Conservation (phyloP, 306 rosid genomes). For the Quercus robur region DNA sequence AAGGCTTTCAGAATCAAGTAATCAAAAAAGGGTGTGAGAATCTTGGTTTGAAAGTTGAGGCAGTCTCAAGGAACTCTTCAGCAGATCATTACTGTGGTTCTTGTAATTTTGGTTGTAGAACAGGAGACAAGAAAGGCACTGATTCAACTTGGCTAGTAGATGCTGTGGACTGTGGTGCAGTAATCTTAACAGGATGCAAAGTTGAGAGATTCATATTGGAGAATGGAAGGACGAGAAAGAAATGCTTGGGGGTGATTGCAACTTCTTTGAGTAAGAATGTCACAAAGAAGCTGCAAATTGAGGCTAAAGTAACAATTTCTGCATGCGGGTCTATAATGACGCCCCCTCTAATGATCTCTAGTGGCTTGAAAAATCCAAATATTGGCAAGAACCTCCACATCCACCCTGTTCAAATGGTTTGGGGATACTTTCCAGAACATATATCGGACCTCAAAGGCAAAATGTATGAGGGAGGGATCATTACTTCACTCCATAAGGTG, state of each 20-base stretch:
- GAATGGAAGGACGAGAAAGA: constrained; percentile 39
- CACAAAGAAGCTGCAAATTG: constrained; percentile 63
- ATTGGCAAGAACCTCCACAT: constrained; percentile 84
- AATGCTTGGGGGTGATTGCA: constrained; percentile 70
- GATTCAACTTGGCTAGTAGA: constrained; percentile 85
- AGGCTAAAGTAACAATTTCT: constrained; percentile 70
- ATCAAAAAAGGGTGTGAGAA: constrained; percentile 73
- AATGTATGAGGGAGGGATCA: constrained; percentile 72
- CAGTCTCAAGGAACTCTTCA: constrained; percentile 65
- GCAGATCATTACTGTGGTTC: constrained; percentile 82
- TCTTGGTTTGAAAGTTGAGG: constrained; percentile 62
- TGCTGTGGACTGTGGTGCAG: constrained; percentile 70
- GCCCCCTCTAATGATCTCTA: constrained; percentile 72
- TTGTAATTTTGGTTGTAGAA: constrained; percentile 72
- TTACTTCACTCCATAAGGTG: constrained; percentile 72
- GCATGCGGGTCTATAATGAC: constrained; percentile 78
- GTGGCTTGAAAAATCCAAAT: constrained; percentile 70
- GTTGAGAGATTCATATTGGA: constrained; percentile 62
- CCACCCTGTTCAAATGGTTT: constrained; percentile 63
- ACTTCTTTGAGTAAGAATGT: constrained; percentile 37
- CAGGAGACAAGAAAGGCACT: constrained; percentile 72
- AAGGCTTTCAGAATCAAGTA: constrained; percentile 68
- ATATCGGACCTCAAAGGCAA: constrained; percentile 46
- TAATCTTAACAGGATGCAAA: constrained; percentile 75
- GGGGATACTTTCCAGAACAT: constrained; percentile 85